Evolutionary conservation across 2,329 filamentous ascomycete genomes (phyloP).

Genomic region (Colletotrichum viniferum): DNA sequence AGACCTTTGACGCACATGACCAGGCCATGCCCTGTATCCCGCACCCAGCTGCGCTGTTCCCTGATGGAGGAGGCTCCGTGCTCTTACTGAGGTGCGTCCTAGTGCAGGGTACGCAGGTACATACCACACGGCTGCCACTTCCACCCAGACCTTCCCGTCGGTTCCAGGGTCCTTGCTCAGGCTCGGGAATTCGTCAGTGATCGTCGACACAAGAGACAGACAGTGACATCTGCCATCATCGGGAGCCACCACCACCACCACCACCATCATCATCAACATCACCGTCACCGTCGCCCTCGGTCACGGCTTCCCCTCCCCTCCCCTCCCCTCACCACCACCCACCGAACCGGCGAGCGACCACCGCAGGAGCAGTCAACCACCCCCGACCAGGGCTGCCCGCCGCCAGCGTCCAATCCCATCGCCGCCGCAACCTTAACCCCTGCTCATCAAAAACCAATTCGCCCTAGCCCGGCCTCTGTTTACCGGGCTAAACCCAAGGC

Average conservation of each 20-base stretch:
- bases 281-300: background rate
- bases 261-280: background rate
- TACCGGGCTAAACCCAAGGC: background rate
- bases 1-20: conserved; percentile 6
- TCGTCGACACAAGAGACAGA: conserved; percentile 19
- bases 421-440: background rate
- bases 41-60: background rate
- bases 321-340: background rate
- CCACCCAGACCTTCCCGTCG: background rate
- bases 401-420: background rate
- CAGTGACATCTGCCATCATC: background rate
- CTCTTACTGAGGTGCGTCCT: background rate
- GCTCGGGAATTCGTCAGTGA: background rate
- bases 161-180: background rate
- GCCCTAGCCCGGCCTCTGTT: background rate
- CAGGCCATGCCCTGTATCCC: background rate
- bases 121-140: background rate
- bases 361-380: background rate
- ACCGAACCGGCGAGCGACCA: background rate
- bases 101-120: background rate
- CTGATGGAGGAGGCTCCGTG: too few species aligned
- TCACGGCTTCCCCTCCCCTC: background rate
- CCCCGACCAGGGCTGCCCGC: background rate
- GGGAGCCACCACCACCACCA: background rate
- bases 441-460: background rate